Base-by-base conservation (phyloP, 345 rosid species). In the Citrus cavaleriei region DNA sequence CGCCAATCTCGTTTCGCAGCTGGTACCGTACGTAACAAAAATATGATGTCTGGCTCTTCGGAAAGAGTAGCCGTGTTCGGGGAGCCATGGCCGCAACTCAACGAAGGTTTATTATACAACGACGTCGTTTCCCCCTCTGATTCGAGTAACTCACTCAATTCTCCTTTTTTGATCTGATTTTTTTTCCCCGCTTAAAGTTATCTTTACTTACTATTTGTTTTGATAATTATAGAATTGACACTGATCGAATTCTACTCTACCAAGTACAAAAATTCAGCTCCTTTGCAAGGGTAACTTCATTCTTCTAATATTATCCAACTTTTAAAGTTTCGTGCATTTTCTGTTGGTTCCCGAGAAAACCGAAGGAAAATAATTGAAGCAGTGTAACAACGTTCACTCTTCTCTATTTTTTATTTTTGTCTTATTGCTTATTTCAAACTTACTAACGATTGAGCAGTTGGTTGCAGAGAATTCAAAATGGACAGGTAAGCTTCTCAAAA, bases 381-480 rank as follows among this genome's bases (percentile, higher is more conserved):
- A 51, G 10, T 10, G 10, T 16, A 64, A 64, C n/a, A 16, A 65
- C 69, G 68, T 16, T 64, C 51, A 28, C 2, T 54, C 58, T 18
- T 54, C 1, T 54, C 22, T 54, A 54, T 54, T 19, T 54, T 54
- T 54, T 1, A 34, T 34, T 34, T 34, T 51, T 51, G 0, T 49
- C 5, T 14, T 16, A 4, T 51, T 54, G 1, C 58, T 54, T 42
- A 19, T 12, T 55, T 40, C 37, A 18, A 46, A 10, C 72, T 32
- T 68, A 30, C 80, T 81, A 25, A 79, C 77, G 34, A 37, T 68
- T 64, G 12, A 78, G 55, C 92, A 93, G 96, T 82, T 95, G 98
- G 97, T 80, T 90, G 88, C 97, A 91, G 89, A 81, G 98, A 78
- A 93, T 95, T 24, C 88, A 84, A 63, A 93, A 85, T 81, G 97